Base-by-base conservation (phyloP, 1,284 basidiomycete genomes). In the Meripilus lineatus region DNA sequence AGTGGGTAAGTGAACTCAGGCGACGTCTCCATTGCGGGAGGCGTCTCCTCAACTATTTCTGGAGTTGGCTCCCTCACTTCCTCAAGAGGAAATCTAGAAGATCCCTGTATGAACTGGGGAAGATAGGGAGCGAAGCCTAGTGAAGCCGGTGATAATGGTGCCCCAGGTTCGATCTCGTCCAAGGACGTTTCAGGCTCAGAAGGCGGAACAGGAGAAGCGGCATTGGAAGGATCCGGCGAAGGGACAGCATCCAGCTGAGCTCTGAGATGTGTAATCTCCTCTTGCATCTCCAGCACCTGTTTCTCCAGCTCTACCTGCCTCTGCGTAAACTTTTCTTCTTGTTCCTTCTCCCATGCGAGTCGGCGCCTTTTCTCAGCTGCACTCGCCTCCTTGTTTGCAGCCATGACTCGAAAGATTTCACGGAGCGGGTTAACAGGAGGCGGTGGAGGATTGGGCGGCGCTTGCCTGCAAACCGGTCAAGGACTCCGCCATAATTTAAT, bases 341-440 rank as follows among this genome's bases (percentile, higher is more conserved):
- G 79, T 43, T 82, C 79, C 50, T 72, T 68, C 54, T 86, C 84
- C 84, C 84, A 87, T 33, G 68, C 71, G 10, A 72, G 40, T 41
- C 82, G 67, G 17, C 84, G 70, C 49, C 67, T 71, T 35, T 69
- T 64, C 52, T 87, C 84, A 18, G 64, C 67, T 40, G 81, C 78
- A 32, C 79, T 75, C 0, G 75, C 74, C 30, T 80, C 73, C 50
- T 69, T 71, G 4, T 75, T 77, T 0, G 71, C 67, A 15, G 69
- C 60, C 4, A 83, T 61, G 36, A 77, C 68, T 15, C 75, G 72
- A 44, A 79, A 57, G 23, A 86, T 66, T 50, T 84, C 77, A 15
- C 80, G 72, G 0, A 84, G 65, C 5, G 75, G 67, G 49, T 72
- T 66, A 11, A 71, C 54, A 36, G 35, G 22, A n/a, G n/a, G n/a